A percentile compares a stretch with the other conserved stretches of the same genome.
Evolutionary conservation across 257 asterid species (phyloP).

Genomic region (Plantago major): DNA sequence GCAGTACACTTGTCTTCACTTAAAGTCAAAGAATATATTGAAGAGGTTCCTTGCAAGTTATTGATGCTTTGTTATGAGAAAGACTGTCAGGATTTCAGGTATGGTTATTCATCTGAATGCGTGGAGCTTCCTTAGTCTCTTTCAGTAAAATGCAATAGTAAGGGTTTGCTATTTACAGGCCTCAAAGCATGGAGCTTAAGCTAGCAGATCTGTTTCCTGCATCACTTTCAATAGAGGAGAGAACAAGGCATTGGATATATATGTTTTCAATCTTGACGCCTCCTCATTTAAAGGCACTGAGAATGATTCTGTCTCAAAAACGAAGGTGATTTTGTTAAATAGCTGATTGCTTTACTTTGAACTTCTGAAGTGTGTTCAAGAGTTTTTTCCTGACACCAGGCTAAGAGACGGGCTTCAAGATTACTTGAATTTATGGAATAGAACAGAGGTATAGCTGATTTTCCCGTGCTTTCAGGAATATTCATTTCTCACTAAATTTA

Average conservation of each 20-base stretch:
- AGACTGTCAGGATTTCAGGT: slow-evolving; percentile 86
- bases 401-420: slow-evolving; percentile 52
- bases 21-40: slow-evolving; percentile 42
- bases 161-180: slow-evolving; percentile 47
- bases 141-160: slow-evolving; percentile 8
- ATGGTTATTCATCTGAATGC: slow-evolving; percentile 19
- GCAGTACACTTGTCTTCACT: slow-evolving; percentile 26
- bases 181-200: slow-evolving; percentile 67
- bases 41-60: slow-evolving; percentile 77
- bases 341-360: slow-evolving; percentile 14
- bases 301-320: slow-evolving; percentile 62
- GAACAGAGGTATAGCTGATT: slow-evolving; percentile 40
- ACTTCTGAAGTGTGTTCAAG: slow-evolving; percentile 11
- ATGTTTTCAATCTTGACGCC: slow-evolving; percentile 62
- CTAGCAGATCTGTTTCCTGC: slow-evolving; percentile 74
- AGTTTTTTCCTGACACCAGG: slow-evolving; percentile 35
- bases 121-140: slow-evolving; percentile 8
- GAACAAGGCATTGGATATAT: slow-evolving; percentile 64
- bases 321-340: slow-evolving; percentile 48
- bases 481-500: slow-evolving; percentile 1
- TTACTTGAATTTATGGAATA: slow-evolving; percentile 48
- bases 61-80: slow-evolving; percentile 81
- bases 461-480: slow-evolving; percentile 7
- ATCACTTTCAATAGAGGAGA: slow-evolving; percentile 63
- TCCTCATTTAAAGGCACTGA: slow-evolving; percentile 65